A percentile compares a stretch with the other conserved stretches of the same genome.
Evolutionary conservation across 192 early-diverging fungal species (phyloP).

Genomic region (Rhizoclosmatium globosum): DNA sequence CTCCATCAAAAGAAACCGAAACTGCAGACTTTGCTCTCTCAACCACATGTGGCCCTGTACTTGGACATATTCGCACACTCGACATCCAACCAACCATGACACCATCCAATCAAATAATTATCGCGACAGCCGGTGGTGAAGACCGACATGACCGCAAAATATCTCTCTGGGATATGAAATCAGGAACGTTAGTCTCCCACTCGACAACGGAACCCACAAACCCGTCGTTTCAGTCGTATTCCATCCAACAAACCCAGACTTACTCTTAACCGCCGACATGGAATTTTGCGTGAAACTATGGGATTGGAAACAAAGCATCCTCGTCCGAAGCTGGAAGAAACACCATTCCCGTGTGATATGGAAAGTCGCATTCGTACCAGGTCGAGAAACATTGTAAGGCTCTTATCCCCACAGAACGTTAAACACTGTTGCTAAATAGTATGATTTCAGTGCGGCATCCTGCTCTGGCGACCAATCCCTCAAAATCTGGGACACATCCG

Average conservation of each 20-base stretch:
- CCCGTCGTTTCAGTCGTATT: conserved; percentile 53
- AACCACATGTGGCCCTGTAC: conserved; percentile 51
- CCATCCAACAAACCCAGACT: conserved; percentile 46
- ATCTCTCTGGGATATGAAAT: conserved; percentile 58
- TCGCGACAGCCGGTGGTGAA: conserved; percentile 55
- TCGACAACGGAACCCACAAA: conserved; percentile 63
- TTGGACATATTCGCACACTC: conserved; percentile 46
- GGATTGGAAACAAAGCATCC: conserved; percentile 51
- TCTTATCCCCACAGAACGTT: background rate
- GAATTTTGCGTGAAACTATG: conserved; percentile 68
- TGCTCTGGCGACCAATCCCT: conserved; percentile 65
- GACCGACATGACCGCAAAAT: conserved; percentile 57
- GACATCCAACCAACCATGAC: conserved; percentile 41
- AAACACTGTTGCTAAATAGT: too few species aligned
- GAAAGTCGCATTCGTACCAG: conserved; percentile 52
- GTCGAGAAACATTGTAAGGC: conserved; percentile 45
- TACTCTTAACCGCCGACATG: conserved; percentile 61
- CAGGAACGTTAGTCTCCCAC: conserved; percentile 45
- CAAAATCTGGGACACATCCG: conserved; percentile 57
- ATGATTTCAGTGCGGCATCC: conserved; percentile 55
- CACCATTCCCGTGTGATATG: conserved; percentile 61
- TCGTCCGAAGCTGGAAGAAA: conserved; percentile 57
- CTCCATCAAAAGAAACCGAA: conserved; percentile 33
- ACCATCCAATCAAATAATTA: conserved; percentile 44
- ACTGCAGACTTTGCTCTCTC: conserved; percentile 55